Evolutionary conservation across 2,329 filamentous ascomycete species (phyloP).

Genomic region (Colletotrichum destructivum): DNA sequence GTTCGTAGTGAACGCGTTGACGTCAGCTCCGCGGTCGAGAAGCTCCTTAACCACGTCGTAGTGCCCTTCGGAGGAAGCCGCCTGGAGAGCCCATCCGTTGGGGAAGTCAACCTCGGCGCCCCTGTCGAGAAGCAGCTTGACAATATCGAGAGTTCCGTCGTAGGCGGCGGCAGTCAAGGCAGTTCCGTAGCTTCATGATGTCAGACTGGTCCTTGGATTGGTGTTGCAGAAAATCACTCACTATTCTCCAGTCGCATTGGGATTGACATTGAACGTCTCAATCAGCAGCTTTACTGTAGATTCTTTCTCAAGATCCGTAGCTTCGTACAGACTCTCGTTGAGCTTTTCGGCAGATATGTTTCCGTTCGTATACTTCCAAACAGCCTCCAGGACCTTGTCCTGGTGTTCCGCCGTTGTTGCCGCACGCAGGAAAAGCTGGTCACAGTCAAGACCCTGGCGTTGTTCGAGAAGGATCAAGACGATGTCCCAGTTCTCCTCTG

Average conservation of each 20-base stretch:
- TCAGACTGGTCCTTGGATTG: slow-evolving; percentile 16
- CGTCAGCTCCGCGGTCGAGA: slow-evolving; percentile 50
- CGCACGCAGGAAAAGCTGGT: slow-evolving; percentile 52
- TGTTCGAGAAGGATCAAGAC: slow-evolving; percentile 53
- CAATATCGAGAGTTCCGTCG: slow-evolving; percentile 51
- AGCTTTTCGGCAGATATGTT: slow-evolving; percentile 51
- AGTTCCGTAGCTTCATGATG: slow-evolving; percentile 50
- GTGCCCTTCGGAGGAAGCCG: slow-evolving; percentile 54
- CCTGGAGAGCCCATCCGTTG: slow-evolving; percentile 56
- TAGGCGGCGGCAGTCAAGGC: slow-evolving; percentile 57
- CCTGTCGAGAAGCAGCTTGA: slow-evolving; percentile 36
- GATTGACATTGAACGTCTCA: slow-evolving; percentile 51
- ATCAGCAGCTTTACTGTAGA: slow-evolving; percentile 55
- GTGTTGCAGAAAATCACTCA: slow-evolving; percentile 45
- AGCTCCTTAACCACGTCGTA: slow-evolving; percentile 53
- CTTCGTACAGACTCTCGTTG: slow-evolving; percentile 55
- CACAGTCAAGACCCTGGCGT: slow-evolving; percentile 51
- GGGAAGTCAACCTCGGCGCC: slow-evolving; percentile 48
- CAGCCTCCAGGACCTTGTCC: slow-evolving; percentile 53
- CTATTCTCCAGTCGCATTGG: slow-evolving; percentile 57
- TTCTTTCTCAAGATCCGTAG: slow-evolving; percentile 56
- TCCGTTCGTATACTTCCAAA: slow-evolving; percentile 56
- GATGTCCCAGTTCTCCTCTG: slow-evolving; percentile 56
- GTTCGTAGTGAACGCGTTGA: slow-evolving; percentile 33
- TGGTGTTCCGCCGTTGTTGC: slow-evolving; percentile 53